phyloP scores from a whole-genome alignment of 2,329 filamentous ascomycete genomes.

The Xylaria sp. region DNA sequence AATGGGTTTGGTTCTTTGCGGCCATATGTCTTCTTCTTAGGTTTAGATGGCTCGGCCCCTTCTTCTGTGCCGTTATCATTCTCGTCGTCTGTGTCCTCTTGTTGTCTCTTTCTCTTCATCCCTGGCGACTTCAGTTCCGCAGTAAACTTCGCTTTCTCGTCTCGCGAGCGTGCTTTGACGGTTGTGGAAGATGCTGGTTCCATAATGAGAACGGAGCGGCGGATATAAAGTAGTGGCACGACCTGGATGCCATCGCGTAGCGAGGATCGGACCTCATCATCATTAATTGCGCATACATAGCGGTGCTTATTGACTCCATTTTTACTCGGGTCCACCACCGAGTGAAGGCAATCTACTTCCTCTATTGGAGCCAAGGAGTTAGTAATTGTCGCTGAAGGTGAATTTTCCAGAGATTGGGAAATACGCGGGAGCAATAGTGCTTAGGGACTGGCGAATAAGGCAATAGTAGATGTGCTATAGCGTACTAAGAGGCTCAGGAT shows the following conservation, averaged over 20 bases:
- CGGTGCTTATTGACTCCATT: slow-evolving; percentile 78
- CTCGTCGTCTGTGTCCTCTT: slow-evolving; percentile 52
- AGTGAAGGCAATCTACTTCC: slow-evolving; percentile 74
- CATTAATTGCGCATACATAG: slow-evolving; percentile 82
- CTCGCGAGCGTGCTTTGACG: slow-evolving; percentile 68
- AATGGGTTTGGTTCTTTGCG: slow-evolving; percentile 77
- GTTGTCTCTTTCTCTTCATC: slow-evolving; percentile 62
- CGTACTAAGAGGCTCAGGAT: slow-evolving; percentile 71
- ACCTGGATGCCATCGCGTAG: slow-evolving; percentile 72
- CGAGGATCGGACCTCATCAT: slow-evolving; percentile 68
- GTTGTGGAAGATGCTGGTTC: slow-evolving; percentile 79
- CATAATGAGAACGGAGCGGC: slow-evolving; percentile 76
- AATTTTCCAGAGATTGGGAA: not conserved
- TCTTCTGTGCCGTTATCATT: slow-evolving; percentile 41
- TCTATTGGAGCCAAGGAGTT: slow-evolving; percentile 45
- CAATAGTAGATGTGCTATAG: not conserved
- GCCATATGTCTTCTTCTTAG: slow-evolving; percentile 62
- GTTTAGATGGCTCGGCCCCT: slow-evolving; percentile 39
- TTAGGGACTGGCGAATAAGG: not conserved
- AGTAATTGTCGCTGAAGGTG: not conserved
- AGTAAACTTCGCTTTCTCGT: slow-evolving; percentile 80
- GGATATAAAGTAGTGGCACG: slow-evolving; percentile 81
- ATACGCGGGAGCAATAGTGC: not conserved
- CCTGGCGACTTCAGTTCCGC: slow-evolving; percentile 68
- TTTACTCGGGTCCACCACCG: slow-evolving; percentile 81